Evolutionary conservation across 1,284 basidiomycete species (phyloP), one percentile per base, ranked within the genome.

Genomic region (Leccinum subfulvum): DNA sequence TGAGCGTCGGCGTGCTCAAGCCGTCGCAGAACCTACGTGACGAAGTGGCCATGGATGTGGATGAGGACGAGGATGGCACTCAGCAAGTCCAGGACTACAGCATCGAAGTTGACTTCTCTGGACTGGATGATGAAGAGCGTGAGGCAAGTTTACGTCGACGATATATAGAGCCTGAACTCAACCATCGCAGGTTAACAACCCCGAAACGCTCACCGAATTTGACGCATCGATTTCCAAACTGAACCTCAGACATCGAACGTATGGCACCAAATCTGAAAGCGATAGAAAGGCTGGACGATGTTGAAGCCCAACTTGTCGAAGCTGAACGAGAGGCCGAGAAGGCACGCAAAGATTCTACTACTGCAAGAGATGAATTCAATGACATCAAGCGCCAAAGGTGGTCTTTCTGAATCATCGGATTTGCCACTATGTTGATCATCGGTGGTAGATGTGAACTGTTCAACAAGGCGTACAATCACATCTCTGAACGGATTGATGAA

Each of bases 221-320:
- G 94, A 97, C 66, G 81, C 86, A n/a, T 82, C 86, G 51, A 89
- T 98, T 55, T 71, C 82, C 9, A 90, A 89, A 69, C 78, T 95
- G 54, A 86, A 82, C 33, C 63, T 78, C 82, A 5, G 96, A 99
- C 65, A 94, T 99, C 60, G 96, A 98, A 71, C 86, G 88, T 59
- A 92, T 98, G 88, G 92, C 94, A 3, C 97, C 97, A 14, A 98
- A 98, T 76, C 85, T 98, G 85, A 98, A 98, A 75, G 95, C 96
- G 0, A 91, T 96, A 66, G 95, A 98, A 65, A 83, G 94, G 62
- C 82, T 99, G n/a, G 93, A 93, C 62, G 95, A 98, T 67, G 95
- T 98, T 1, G 94, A 99, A 75, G 79, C 80, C 1, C 91, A 91
- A 68, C 80, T 92, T 2, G 79, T 84, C 1, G 85, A 89, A 60